Evolutionary conservation across 176 grass and related monocot genomes (phyloP).

Genomic region (Raddia distichophylla): DNA sequence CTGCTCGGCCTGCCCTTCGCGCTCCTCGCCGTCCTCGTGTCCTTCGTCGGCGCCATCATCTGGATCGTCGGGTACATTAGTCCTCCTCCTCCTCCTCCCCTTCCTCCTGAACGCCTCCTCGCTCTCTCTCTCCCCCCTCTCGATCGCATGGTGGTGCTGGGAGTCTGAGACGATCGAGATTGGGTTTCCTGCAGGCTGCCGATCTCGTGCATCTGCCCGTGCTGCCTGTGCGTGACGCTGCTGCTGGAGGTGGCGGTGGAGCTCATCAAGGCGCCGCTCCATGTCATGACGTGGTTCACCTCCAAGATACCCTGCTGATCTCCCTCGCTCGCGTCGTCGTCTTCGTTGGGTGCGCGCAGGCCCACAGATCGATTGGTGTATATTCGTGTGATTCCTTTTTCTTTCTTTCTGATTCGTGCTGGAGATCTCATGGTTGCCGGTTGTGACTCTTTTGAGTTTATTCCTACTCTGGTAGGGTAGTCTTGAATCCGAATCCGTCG

Average conservation of each 20-base stretch:
- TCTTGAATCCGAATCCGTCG: neutral
- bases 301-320: slow-evolving; percentile 68
- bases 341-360: neutral
- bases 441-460: neutral
- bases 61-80: slow-evolving; percentile 64
- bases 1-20: slow-evolving; percentile 68
- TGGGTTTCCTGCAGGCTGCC: slow-evolving; percentile 39
- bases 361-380: neutral
- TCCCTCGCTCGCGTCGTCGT: neutral
- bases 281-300: slow-evolving; percentile 83
- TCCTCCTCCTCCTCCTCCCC: too few species aligned
- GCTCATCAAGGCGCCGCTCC: slow-evolving; percentile 75
- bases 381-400: neutral
- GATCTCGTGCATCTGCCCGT: slow-evolving; percentile 80
- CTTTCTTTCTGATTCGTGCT: neutral
- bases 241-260: slow-evolving; percentile 69
- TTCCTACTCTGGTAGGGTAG: neutral
- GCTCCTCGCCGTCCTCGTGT: slow-evolving; percentile 67
- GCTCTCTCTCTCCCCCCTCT: neutral
- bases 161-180: neutral
- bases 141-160: neutral
- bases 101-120: neutral
- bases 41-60: slow-evolving; percentile 59
- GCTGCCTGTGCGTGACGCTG: slow-evolving; percentile 75
- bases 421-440: neutral